phyloP scores from a whole-genome alignment of 2,329 filamentous ascomycete genomes.

The Hypoxylon sp. region DNA sequence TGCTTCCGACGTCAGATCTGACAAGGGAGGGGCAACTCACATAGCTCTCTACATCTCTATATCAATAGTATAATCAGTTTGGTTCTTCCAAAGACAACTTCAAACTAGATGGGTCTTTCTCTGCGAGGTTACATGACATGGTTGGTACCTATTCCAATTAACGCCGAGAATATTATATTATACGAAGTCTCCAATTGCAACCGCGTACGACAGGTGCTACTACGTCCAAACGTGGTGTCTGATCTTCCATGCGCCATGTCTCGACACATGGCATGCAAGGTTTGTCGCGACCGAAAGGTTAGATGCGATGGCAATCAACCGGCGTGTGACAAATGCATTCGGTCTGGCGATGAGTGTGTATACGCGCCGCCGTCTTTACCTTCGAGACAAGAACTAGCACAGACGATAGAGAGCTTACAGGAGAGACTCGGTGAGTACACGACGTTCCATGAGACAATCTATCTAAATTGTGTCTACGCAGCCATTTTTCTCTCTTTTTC shows the following conservation, averaged over 20 bases:
- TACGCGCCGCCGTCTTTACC: conserved; percentile 46
- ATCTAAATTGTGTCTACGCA: neutral
- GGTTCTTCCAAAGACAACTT: conserved; percentile 1
- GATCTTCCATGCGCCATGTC: conserved; percentile 6
- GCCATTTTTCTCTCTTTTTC: neutral
- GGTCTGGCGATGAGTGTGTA: conserved; percentile 45
- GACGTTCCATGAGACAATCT: neutral
- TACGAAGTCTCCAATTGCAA: neutral
- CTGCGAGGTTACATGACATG: conserved; percentile 1
- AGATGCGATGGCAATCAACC: conserved; percentile 46
- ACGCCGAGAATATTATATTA: neutral
- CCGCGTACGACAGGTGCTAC: neutral
- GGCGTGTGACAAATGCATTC: conserved; percentile 46
- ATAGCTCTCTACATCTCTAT: conserved; percentile 2
- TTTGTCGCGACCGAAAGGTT: conserved; percentile 46
- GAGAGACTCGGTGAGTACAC: conserved; percentile 43
- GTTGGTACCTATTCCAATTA: conserved; percentile 1
- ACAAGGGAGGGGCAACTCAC: conserved; percentile 2
- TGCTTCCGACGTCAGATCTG: conserved; percentile 7
- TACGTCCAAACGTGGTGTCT: neutral
- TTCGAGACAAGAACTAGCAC: conserved; percentile 45
- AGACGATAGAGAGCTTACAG: conserved; percentile 47
- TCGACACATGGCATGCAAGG: conserved; percentile 18
- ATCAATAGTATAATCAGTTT: conserved; percentile 8
- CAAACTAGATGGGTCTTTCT: neutral